phyloP scores from a whole-genome alignment of 306 rosid genomes.

The Citrullus colocynthis region DNA sequence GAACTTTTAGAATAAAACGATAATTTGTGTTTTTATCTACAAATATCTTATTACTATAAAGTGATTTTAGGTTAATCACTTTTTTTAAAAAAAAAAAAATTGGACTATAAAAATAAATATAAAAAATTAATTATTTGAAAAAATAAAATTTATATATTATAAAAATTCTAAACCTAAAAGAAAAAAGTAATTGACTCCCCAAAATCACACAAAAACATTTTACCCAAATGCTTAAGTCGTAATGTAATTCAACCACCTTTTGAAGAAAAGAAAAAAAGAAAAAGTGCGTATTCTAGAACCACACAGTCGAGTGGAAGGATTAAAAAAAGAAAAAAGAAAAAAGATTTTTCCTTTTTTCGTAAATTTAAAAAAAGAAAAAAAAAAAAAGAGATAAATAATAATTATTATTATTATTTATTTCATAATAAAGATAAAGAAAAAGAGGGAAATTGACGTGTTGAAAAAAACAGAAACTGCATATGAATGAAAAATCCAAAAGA shows the following conservation, averaged over 20 bases:
- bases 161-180: too few species aligned
- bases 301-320: background rate
- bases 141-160: too few species aligned
- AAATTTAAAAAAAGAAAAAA: background rate
- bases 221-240: background rate
- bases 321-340: background rate
- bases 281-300: background rate
- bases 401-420: too few species aligned
- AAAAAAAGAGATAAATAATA: background rate
- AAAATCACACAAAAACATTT: background rate
- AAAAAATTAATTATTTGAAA: too few species aligned
- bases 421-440: background rate
- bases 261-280: background rate
- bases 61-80: too few species aligned
- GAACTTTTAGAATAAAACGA: too few species aligned
- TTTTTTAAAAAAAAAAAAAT: too few species aligned
- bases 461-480: conserved; percentile 3
- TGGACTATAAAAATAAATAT: too few species aligned
- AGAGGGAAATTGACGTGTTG: background rate
- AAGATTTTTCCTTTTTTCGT: too few species aligned
- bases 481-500: background rate
- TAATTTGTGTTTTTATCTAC: too few species aligned
- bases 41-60: too few species aligned
- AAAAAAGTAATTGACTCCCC: too few species aligned
- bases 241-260: background rate